Base-by-base conservation (phyloP, 2,329 filamentous ascomycete genomes). In the Beauveria australis region DNA sequence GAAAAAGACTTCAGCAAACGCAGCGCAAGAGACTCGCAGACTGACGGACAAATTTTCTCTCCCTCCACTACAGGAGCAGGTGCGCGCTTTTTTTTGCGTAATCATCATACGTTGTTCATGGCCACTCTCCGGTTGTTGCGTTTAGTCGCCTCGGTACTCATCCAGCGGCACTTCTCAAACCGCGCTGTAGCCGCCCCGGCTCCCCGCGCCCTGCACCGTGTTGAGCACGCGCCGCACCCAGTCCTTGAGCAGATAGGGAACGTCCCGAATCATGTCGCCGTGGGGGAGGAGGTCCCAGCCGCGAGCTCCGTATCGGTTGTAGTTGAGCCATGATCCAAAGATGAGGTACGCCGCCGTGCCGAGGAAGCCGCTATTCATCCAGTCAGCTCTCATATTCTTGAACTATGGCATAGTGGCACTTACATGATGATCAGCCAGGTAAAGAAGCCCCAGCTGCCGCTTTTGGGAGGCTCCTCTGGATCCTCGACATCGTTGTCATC, bases 291-390 rank as follows among this genome's bases (percentile, higher is more conserved):
- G 81, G 69, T 97, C 94, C 92, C 92, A 97, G 61, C 94, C 94
- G 49, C 93, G 84, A 57, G 93, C 92, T 53, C 93, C 93, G 74
- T 96, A 96, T 64, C 92, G 89, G 78, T 92, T 97, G 81, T 97
- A 97, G 79, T 97, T 97, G 73, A 97, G 86, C 94, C 94, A 99
- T 22, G 92, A 96, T 65, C 93, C 92, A 71, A 97, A 97, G 73
- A 97, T 96, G 66, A 99, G 87, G 76, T 97, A 99, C 26, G 92
- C 79, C 2, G 94, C 91, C 46, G 86, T 88, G 51, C 84, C 84
- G 64, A 97, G 81, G 82, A 99, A 99, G 62, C 88, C 77, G 67
- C 92, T 96, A 66, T 65, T 66, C 71, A n/a, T 26, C 3, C 37
- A 18, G 28, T 60, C 28, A 53, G 49, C 41, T 5, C 14, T 41